Base-by-base conservation (phyloP, 768 basidiomycete genomes). In the Agaricus blazei region DNA sequence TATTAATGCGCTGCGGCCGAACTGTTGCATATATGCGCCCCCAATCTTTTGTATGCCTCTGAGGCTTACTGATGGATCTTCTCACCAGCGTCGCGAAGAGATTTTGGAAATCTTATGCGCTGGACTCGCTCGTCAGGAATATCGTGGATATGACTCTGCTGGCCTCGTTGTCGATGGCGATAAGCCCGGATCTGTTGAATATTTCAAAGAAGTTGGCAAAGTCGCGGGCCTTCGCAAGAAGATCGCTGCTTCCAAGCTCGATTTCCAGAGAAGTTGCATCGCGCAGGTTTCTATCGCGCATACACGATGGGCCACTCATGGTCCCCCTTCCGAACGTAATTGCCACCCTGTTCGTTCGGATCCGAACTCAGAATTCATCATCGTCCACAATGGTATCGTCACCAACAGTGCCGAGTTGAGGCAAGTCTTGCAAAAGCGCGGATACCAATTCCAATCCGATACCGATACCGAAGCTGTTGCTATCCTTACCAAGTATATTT, bases 301-400 rank as follows among this genome's bases (percentile, higher is more conserved):
- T 75, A 99, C 97, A 11, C 91, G 97, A 61, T 99, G 97, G 97
- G 97, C 97, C 2, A 99, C 97, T 19, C 97, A 99, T 67, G 97
- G 97, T 37, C 82, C 86, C 19, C 95, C 94, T 23, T 88, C 87
- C 3, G 80, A 84, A 51, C 70, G 80, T 64, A 99, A 99, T 74
- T 98, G 96, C 74, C 97, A 99, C 70, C 97, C 97, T 52, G 83
- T 97, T 64, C 86, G 86, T 64, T 90, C 89, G 14, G 93, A 96
- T 64, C 74, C 81, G 26, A 77, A 70, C 52, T 76, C 81, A 57
- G 94, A 98, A 65, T 98, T 99, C 75, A 83, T 86, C 56, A 74
- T 98, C 63, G 95, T 99, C 27, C 97, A 99, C 81, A 98, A 99
- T 64, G 97, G 97, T 66, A 98, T 98, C 67, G 95, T 98, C 66